Evolutionary conservation across 2,329 filamentous ascomycete genomes (phyloP).

Genomic region (Fusarium keratoplasticum): DNA sequence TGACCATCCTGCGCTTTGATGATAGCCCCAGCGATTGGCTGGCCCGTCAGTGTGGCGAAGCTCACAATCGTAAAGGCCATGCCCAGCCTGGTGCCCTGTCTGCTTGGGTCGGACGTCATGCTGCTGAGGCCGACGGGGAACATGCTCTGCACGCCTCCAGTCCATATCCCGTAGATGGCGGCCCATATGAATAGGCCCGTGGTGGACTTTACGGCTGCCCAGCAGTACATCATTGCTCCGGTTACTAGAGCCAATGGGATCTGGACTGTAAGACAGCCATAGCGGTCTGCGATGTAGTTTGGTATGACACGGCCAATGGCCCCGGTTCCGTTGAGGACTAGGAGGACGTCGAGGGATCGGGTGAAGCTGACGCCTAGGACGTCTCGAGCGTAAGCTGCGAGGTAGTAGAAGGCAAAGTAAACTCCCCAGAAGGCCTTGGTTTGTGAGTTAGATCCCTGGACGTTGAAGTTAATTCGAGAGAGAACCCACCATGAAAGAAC

Average conservation of each 20-base stretch:
- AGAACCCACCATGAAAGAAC: constrained; percentile 8
- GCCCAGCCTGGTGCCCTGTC: constrained; percentile 65
- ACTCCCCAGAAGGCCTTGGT: not conserved
- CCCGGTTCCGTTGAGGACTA: constrained; percentile 11
- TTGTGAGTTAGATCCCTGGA: not conserved
- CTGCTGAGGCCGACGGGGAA: constrained; percentile 69
- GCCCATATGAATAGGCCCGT: constrained; percentile 70
- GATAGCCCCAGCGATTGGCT: constrained; percentile 64
- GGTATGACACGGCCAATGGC: constrained; percentile 6
- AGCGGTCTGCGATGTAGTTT: constrained; percentile 2
- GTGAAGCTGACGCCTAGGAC: not conserved
- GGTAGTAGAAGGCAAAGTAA: constrained; percentile 17
- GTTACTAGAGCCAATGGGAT: not conserved
- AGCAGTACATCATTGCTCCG: constrained; percentile 46
- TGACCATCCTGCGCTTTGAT: constrained; percentile 54
- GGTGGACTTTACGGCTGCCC: constrained; percentile 65
- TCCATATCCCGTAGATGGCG: constrained; percentile 70
- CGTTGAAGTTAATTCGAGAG: no score
- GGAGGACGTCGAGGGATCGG: not conserved
- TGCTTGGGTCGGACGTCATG: constrained; percentile 63
- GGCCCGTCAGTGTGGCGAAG: constrained; percentile 63
- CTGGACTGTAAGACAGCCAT: not conserved
- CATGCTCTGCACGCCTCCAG: constrained; percentile 68
- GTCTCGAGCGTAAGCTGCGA: constrained; percentile 4
- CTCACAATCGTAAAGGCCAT: constrained; percentile 69